Base-by-base conservation (phyloP, 2,329 filamentous ascomycete genomes). In the Aspergillus pseudonomiae region DNA sequence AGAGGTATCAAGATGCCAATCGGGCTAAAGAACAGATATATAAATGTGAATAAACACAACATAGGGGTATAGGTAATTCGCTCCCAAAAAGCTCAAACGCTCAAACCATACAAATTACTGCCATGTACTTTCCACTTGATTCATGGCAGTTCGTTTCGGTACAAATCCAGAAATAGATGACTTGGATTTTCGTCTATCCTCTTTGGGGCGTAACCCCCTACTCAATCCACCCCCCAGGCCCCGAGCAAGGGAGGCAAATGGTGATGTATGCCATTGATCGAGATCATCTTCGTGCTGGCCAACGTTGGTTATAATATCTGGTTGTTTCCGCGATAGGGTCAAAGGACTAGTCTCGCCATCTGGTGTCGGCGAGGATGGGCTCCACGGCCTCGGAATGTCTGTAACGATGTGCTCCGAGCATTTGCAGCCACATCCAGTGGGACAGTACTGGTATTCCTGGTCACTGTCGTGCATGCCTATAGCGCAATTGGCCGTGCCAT, bases 361-460 rank as follows among this genome's bases (percentile, higher is more conserved):
- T 28, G 24, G 19, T 2, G 65, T 55, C 3, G 70, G 69, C 30
- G 67, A 68, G 10, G 66, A 54, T 6, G 71, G 59, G 48, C 68
- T 68, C 64, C 62, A 67, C 1, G 77, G 75, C 46, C 73, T 74
- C 21, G 76, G 71, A 5, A 79, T 71, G 6, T 77, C 60, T 16
- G 77, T 66, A 36, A 68, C 67, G 6, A 73, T 63, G 54, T 81
- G 74, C 21, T 81, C 75, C 4, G 79, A 74, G 67, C 82, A 84
- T 61, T 71, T 73, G 60, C 82, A 84, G 57, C 80, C 82, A 68
- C 82, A 84, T n/a, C 81, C 81, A 14, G 75, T 80, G 7, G 81
- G 78, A 61, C 82, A 84, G 48, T 73, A 68, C 24, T 71, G 71
- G 3, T 72, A 67, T n/a, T 68, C 64, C 14, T 65, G 62, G 24